phyloP scores from a whole-genome alignment of 164 flowering plant species.

The Aristolochia californica region DNA sequence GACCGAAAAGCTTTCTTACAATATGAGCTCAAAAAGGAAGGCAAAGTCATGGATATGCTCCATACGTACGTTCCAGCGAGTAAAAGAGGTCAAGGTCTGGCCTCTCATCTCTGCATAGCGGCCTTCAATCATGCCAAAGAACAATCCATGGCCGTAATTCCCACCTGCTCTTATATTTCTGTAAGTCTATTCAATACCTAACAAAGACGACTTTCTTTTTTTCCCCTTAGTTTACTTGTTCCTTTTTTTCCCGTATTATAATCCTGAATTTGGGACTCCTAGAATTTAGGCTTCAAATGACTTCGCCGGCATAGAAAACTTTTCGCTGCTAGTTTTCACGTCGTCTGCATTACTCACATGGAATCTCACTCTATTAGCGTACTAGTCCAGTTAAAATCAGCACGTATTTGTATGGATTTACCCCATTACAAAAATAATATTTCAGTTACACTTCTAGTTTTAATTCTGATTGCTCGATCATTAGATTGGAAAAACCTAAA shows the following conservation, averaged over 20 bases:
- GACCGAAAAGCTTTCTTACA: conserved; percentile 64
- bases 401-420: too few species aligned
- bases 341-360: too few species aligned
- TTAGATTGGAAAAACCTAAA: too few species aligned
- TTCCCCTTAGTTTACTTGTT: not conserved
- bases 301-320: too few species aligned
- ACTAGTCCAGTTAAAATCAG: too few species aligned
- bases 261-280: not conserved
- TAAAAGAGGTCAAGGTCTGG: conserved; percentile 75
- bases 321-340: too few species aligned
- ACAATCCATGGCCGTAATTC: conserved; percentile 52
- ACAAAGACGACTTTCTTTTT: not conserved
- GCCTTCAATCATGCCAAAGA: conserved; percentile 66
- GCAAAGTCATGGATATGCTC: conserved; percentile 49
- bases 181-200: conserved; percentile 21
- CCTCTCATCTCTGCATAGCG: conserved; percentile 56
- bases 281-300: too few species aligned
- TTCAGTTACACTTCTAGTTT: too few species aligned
- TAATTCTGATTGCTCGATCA: too few species aligned
- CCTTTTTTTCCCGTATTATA: not conserved
- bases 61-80: conserved; percentile 76
- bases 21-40: conserved; percentile 28
- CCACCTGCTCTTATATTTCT: conserved; percentile 81
- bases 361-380: too few species aligned
- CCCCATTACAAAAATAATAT: too few species aligned